Conservation (phyloP, 2,329 filamentous ascomycete genomes). For the Pestalotiopsis sp. region DNA sequence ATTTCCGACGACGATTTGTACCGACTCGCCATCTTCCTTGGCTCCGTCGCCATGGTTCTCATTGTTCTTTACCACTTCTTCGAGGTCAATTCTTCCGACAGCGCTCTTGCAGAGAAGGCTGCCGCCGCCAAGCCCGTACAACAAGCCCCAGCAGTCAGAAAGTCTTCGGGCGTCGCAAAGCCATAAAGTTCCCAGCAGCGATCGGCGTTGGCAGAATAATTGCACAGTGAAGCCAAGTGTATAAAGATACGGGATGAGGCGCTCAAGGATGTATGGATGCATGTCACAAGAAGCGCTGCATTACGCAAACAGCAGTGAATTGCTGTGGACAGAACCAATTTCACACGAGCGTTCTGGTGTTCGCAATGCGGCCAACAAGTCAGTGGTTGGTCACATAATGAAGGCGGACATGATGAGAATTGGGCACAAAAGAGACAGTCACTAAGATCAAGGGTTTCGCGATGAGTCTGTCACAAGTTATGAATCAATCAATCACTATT, state of each 20-base stretch:
- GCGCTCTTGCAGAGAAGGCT: slow-evolving; percentile 27
- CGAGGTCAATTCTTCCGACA: slow-evolving; percentile 74
- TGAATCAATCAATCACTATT: background rate
- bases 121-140: slow-evolving; percentile 29
- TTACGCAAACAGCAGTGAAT: background rate
- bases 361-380: background rate
- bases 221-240: background rate
- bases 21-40: slow-evolving; percentile 88
- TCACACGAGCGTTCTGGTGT: background rate
- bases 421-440: background rate
- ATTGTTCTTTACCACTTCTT: slow-evolving; percentile 97
- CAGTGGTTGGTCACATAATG: background rate
- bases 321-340: background rate
- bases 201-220: background rate
- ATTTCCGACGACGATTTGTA: slow-evolving; percentile 94
- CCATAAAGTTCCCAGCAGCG: background rate
- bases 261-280: background rate
- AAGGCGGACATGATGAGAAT: background rate
- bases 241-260: background rate
- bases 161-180: slow-evolving; percentile 23
- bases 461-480: background rate
- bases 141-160: slow-evolving; percentile 24
- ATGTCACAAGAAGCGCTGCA: background rate
- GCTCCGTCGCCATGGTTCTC: slow-evolving; percentile 84
- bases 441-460: background rate